Percentiles rank a stretch among this genome's conserved stretches.
Conservation (phyloP, 2,329 filamentous ascomycete genomes). For the Trichoderma sp. region DNA sequence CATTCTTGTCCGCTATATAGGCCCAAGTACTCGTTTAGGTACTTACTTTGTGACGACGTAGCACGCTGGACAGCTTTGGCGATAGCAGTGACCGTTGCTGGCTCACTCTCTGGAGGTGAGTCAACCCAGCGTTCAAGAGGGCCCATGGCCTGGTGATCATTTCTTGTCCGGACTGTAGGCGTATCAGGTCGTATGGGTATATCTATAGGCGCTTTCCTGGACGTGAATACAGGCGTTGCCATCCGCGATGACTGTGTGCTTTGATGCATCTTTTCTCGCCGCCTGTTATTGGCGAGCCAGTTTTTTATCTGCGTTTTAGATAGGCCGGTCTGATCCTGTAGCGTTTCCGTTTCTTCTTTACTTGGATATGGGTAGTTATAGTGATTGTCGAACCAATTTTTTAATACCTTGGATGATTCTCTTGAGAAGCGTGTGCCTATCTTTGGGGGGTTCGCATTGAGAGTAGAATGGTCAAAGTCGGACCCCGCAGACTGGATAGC, state of each 20-base stretch:
- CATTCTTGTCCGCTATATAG: not conserved
- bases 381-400: not conserved
- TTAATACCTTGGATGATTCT: not conserved
- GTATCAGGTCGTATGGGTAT: not conserved
- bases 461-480: not conserved
- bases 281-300: slow-evolving; percentile 87
- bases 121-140: slow-evolving; percentile 40
- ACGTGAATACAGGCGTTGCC: not conserved
- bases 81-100: slow-evolving; percentile 37
- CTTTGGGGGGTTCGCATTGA: not conserved
- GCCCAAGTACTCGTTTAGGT: not conserved
- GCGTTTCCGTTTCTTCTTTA: slow-evolving; percentile 79
- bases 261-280: slow-evolving; percentile 62
- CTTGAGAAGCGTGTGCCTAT: not conserved
- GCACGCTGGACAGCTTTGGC: slow-evolving; percentile 30
- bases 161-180: not conserved
- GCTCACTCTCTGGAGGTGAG: slow-evolving; percentile 41
- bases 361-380: slow-evolving; percentile 44
- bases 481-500: not conserved
- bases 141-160: slow-evolving; percentile 1
- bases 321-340: slow-evolving; percentile 77
- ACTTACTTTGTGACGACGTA: not conserved
- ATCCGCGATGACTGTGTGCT: not conserved
- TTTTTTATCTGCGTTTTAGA: slow-evolving; percentile 84
- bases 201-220: not conserved